Conservation (phyloP, 2,329 filamentous ascomycete genomes). For the Epichloe gansuensis region DNA sequence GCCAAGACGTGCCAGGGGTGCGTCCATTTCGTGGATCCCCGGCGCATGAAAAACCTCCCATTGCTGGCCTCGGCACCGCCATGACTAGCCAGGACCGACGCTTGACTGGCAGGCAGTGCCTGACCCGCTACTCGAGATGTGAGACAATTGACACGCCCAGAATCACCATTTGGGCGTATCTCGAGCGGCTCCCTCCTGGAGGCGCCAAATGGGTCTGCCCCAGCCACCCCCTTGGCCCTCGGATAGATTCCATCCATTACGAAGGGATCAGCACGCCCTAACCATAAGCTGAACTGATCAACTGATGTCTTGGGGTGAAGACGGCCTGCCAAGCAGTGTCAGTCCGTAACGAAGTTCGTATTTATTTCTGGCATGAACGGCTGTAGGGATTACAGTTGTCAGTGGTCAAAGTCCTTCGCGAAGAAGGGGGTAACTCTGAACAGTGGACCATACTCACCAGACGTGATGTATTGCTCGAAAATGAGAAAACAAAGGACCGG, state of each 20-base stretch:
- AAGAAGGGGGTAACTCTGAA: too few species aligned
- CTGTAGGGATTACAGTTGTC: background rate
- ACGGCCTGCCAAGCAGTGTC: background rate
- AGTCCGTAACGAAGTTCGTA: background rate
- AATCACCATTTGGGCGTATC: background rate
- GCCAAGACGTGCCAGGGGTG: background rate
- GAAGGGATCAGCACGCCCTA: background rate
- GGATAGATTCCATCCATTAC: background rate
- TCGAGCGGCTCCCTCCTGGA: background rate
- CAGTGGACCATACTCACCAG: too few species aligned
- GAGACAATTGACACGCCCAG: conserved; percentile 3
- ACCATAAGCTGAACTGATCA: background rate
- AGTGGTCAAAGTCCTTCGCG: too few species aligned
- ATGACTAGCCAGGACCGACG: background rate
- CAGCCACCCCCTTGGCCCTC: conserved; percentile 2
- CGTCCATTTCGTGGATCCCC: background rate
- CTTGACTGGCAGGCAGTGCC: background rate
- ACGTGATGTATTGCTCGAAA: background rate
- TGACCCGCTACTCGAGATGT: background rate
- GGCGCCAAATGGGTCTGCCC: background rate
- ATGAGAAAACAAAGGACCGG: background rate
- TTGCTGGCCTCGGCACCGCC: conserved; percentile 1
- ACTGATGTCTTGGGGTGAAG: too few species aligned
- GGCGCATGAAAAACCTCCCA: background rate
- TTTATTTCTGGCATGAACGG: background rate